Evolutionary conservation across 495 filamentous ascomycete species (phyloP).

Genomic region (Pyrenopolyporus hunteri): DNA sequence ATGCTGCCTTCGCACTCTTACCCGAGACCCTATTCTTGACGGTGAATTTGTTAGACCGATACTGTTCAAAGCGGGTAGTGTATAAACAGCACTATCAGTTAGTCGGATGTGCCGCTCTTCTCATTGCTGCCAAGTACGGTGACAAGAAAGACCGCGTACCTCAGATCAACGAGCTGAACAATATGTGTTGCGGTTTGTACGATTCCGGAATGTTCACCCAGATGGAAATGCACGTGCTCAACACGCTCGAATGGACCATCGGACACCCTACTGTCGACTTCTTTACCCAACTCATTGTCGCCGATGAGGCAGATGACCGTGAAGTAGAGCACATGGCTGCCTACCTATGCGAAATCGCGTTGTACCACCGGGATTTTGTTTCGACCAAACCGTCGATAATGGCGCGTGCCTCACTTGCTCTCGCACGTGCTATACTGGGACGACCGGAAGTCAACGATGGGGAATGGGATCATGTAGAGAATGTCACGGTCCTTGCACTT

Average conservation of each 20-base stretch:
- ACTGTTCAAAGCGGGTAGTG: conserved; percentile 97
- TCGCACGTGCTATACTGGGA: conserved; percentile 85
- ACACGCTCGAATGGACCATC: conserved; percentile 95
- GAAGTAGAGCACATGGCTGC: conserved; percentile 94
- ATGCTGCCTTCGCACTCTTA: conserved; percentile 89
- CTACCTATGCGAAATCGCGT: conserved; percentile 90
- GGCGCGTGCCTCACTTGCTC: conserved; percentile 82
- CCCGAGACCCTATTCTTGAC: conserved; percentile 95
- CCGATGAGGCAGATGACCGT: conserved; percentile 72
- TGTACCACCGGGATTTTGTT: conserved; percentile 97
- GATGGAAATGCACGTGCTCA: conserved; percentile 99
- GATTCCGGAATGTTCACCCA: conserved; percentile 99
- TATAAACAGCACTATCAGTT: conserved; percentile 99
- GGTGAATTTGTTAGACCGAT: conserved; percentile 94
- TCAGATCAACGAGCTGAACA: conserved; percentile 92
- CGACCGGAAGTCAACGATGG: conserved; percentile 74
- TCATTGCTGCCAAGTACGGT: conserved; percentile 98
- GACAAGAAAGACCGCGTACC: conserved; percentile 98
- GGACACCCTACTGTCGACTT: conserved; percentile 94
- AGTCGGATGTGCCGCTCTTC: conserved; percentile 92
- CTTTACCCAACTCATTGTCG: conserved; percentile 79
- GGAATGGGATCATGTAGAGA: conserved; percentile 83
- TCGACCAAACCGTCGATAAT: conserved; percentile 87
- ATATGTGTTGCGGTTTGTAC: conserved; percentile 98
- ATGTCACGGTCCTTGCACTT: conserved; percentile 76